Evolutionary conservation across 768 basidiomycete species (phyloP), one percentile per base, ranked within the genome.

Genomic region (Suillus hirtellus): DNA sequence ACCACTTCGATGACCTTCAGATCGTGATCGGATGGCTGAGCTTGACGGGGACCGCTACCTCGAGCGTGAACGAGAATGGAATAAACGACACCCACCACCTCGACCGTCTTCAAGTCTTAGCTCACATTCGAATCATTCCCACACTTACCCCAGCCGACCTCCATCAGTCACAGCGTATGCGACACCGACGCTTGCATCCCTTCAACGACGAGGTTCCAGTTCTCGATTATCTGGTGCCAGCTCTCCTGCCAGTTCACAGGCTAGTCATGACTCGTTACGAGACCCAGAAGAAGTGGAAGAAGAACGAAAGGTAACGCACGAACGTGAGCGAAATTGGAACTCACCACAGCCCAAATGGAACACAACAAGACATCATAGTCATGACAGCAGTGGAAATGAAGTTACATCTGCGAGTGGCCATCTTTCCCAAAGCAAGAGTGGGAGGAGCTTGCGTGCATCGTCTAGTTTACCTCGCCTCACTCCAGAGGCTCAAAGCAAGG

Each of bases 301-400:
- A 52, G 31, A 10, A 63, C 66, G 72, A n/a, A 82, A 79, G 66
- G 62, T 75, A 4, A 63, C 68, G n/a, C 82, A 84, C 44, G 81
- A 83, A 66, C 81, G 87, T 55, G 88, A 89, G 73, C 79, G 86
- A 55, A 89, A 89, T 68, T 89, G 88, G 89, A 86, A 88, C 71
- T 82, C 87, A 9, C 86, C 84, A n/a, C 82, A 79, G 43, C 87
- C 85, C 8, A 81, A 78, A 59, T 88, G 87, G 87, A 70, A 75
- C 21, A 66, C 68, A 24, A 60, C 71, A 34, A 70, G 65, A 61
- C 64, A 60, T 55, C 64, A 63, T 49, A 60, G 66, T 42, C 60
- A 46, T 4, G 64, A n/a, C 15, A 65, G 61, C 40, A 53, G 43
- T 35, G 61, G 61, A 34, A 62, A 59, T 43, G 64, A 61, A 19